Percentiles rank a stretch among this genome's conserved stretches.
These are phyloP conservation scores for Didymosphaeria variabile DNA, from an alignment of 2,329 filamentous ascomycete species.

Conservation along the genomic window DNA sequence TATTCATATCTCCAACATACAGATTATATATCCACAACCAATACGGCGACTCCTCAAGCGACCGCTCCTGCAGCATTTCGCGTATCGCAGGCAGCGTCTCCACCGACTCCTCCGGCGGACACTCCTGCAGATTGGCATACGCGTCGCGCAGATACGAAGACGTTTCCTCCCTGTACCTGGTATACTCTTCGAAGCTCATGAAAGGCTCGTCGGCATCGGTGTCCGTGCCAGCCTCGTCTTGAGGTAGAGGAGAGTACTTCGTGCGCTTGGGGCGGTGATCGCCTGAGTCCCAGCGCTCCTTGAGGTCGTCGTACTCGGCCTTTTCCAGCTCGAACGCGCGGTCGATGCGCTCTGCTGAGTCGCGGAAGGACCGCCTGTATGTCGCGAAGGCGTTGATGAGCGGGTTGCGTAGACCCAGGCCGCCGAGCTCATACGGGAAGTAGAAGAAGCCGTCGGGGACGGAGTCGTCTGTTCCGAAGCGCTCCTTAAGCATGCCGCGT, in stretches of 20 bases:
- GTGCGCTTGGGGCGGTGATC: slow-evolving; percentile 18
- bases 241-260: slow-evolving; percentile 12
- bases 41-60: slow-evolving; percentile 43
- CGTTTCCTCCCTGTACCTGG: slow-evolving; percentile 54
- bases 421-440: slow-evolving; percentile 57
- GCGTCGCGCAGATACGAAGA: slow-evolving; percentile 43
- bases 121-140: slow-evolving; percentile 51
- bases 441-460: slow-evolving; percentile 60
- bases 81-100: slow-evolving; percentile 33
- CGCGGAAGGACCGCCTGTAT: slow-evolving; percentile 36
- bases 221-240: slow-evolving; percentile 21
- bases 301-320: slow-evolving; percentile 44
- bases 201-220: slow-evolving; percentile 51
- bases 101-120: slow-evolving; percentile 39
- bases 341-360: slow-evolving; percentile 25
- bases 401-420: slow-evolving; percentile 58
- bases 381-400: slow-evolving; percentile 55
- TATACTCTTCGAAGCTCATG: slow-evolving; percentile 58
- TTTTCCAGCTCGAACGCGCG: slow-evolving; percentile 39
- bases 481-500: slow-evolving; percentile 46
- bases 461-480: slow-evolving; percentile 47
- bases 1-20: slow-evolving; percentile 52
- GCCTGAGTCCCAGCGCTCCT: slow-evolving; percentile 41
- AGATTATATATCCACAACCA: slow-evolving; percentile 59
- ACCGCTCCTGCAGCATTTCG: slow-evolving; percentile 9